phyloP scores from a whole-genome alignment of 179 eudicot species.

The Pouteria campechiana region DNA sequence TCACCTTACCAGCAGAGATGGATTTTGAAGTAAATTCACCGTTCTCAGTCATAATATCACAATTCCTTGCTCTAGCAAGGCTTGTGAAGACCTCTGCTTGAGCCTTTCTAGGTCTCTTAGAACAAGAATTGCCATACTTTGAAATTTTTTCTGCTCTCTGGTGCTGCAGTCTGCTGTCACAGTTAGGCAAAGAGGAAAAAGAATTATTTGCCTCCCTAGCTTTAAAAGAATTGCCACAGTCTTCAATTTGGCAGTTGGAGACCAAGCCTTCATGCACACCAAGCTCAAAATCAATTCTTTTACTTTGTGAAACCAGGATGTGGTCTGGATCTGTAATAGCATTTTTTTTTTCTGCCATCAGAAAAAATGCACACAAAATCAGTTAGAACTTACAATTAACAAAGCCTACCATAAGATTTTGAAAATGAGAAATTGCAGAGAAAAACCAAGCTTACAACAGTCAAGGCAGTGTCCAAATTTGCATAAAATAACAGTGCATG shows the following conservation, averaged over 20 bases:
- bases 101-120: constrained; percentile 39
- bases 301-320: too few species aligned
- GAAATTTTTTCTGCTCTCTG: constrained; percentile 35
- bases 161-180: constrained; percentile 39
- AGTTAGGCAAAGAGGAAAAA: constrained; percentile 12
- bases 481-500: too few species aligned
- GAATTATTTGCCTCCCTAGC: constrained; percentile 19
- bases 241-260: constrained; percentile 23
- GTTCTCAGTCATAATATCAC: too few species aligned
- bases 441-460: too few species aligned
- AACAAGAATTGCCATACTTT: constrained; percentile 32
- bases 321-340: too few species aligned
- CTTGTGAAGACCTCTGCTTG: constrained; percentile 26
- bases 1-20: constrained; percentile 35
- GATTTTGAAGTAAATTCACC: constrained; percentile 19
- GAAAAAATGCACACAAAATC: too few species aligned
- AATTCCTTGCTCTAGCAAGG: constrained; percentile 24
- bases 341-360: too few species aligned
- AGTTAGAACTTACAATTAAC: too few species aligned
- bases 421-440: too few species aligned
- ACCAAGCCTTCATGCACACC: constrained; percentile 15
- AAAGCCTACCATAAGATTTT: too few species aligned
- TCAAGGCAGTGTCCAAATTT: too few species aligned
- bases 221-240: constrained; percentile 14
- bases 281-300: constrained; percentile 17